Percentiles rank a stretch among this genome's conserved stretches.
Conservation (phyloP, 345 rosid genomes). For the Turritis glabra region DNA sequence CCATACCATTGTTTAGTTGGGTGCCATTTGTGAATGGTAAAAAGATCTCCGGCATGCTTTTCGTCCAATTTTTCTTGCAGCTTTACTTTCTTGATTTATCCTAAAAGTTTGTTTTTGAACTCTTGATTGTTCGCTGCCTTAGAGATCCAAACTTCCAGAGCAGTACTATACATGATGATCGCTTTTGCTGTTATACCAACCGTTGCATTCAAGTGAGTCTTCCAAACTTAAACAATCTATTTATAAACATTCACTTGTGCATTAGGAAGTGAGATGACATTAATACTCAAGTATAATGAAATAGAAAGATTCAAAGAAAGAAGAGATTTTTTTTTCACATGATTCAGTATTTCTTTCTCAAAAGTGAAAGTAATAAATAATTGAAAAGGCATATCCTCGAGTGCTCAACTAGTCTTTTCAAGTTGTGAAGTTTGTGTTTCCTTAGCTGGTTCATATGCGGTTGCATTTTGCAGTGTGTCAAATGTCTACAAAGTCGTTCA, state of each 20-base stretch:
- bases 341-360: not conserved
- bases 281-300: too few relatives aligned
- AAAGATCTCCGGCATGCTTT: not conserved
- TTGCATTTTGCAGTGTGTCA: slow-evolving; percentile 52
- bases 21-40: slow-evolving; percentile 82
- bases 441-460: slow-evolving; percentile 15
- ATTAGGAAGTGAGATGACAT: too few relatives aligned
- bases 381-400: not conserved
- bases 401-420: not conserved
- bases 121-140: slow-evolving; percentile 29
- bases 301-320: too few relatives aligned
- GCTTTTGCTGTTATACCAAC: slow-evolving; percentile 86
- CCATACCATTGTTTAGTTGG: slow-evolving; percentile 78
- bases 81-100: not conserved
- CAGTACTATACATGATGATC: slow-evolving; percentile 63
- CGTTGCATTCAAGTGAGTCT: slow-evolving; percentile 79
- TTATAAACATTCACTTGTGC: too few relatives aligned
- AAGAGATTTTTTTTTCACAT: not conserved
- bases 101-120: not conserved
- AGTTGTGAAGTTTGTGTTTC: not conserved
- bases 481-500: slow-evolving; percentile 85
- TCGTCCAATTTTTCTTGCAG: not conserved
- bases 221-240: slow-evolving; percentile 1
- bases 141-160: slow-evolving; percentile 71
- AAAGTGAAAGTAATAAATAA: not conserved